Percentiles rank a stretch among this genome's conserved stretches.
Conservation (phyloP, 2,329 filamentous ascomycete genomes). For the Sporothrix dimorphospora region DNA sequence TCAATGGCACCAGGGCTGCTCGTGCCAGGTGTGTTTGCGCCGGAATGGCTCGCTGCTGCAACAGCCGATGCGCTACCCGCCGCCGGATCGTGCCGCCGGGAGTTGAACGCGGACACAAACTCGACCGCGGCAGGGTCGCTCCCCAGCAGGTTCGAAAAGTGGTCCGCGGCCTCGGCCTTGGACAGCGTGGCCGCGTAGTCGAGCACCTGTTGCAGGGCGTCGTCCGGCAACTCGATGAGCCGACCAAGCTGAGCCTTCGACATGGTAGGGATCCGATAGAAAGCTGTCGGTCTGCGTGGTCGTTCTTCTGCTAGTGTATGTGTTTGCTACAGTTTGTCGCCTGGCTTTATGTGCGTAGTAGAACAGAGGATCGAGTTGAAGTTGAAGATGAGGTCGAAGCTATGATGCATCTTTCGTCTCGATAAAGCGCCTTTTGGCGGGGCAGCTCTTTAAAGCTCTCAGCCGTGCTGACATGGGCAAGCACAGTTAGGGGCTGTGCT, state of each 20-base stretch:
- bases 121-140: conserved; percentile 77
- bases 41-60: conserved; percentile 4
- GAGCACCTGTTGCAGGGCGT: conserved; percentile 81
- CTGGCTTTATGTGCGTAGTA: not conserved
- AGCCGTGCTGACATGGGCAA: not conserved
- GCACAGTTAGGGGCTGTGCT: not conserved
- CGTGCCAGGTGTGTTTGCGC: not conserved
- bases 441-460: not conserved
- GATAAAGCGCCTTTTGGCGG: not conserved
- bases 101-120: conserved; percentile 82
- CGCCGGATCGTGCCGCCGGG: conserved; percentile 55
- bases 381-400: not conserved
- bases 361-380: not conserved
- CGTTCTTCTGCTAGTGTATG: not conserved
- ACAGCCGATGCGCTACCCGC: conserved; percentile 14
- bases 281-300: not conserved
- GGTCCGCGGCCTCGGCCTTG: conserved; percentile 75
- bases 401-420: conserved; percentile 13
- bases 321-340: not conserved
- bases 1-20: conserved; percentile 37
- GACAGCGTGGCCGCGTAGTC: conserved; percentile 79
- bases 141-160: conserved; percentile 86
- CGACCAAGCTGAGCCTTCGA: conserved; percentile 70
- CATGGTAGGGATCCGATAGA: conserved; percentile 44
- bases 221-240: conserved; percentile 82